Percentiles rank a stretch among this genome's conserved stretches.
Evolutionary conservation across 805 yeast genomes (phyloP).

Genomic region (Saturnispora zaruensis): DNA sequence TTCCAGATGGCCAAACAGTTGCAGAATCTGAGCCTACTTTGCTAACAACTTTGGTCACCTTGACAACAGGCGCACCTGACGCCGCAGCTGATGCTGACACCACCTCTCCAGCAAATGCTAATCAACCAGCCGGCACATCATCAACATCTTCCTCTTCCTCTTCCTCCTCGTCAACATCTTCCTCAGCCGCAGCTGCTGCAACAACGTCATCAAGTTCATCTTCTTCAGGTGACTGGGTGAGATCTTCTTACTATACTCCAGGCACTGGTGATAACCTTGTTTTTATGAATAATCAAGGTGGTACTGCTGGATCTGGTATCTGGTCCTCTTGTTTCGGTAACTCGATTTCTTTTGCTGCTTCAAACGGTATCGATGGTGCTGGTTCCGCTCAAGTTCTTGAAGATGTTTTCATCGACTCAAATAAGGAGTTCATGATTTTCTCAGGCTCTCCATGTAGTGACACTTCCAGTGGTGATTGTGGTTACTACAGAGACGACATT

Average conservation of each 20-base stretch:
- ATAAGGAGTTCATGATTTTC: conserved; percentile 77
- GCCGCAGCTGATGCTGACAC: conserved; percentile 5
- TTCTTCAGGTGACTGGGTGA: conserved; percentile 52
- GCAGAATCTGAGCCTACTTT: conserved; percentile 16
- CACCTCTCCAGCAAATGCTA: conserved; percentile 18
- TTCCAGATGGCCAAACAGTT: conserved; percentile 17
- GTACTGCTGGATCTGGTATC: conserved; percentile 73
- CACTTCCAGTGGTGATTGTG: conserved; percentile 53
- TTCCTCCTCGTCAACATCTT: conserved; percentile 15
- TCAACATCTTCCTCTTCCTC: conserved; percentile 29
- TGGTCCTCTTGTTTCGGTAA: conserved; percentile 86
- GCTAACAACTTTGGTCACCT: conserved; percentile 22
- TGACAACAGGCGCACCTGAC: conserved; percentile 14
- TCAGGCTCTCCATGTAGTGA: conserved; percentile 54
- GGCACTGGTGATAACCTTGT: conserved; percentile 64
- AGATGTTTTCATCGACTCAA: conserved; percentile 61
- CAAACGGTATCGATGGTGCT: conserved; percentile 72
- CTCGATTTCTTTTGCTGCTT: conserved; percentile 76
- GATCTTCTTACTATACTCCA: conserved; percentile 58
- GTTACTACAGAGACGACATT: conserved; percentile 73
- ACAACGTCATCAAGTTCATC: conserved; percentile 24
- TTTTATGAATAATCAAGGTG: conserved; percentile 86
- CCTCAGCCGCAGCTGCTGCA: conserved; percentile 23
- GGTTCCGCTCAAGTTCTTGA: conserved; percentile 57
- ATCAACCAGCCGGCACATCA: neutral